Percentiles rank a stretch among this genome's conserved stretches.
Evolutionary conservation across 2,329 filamentous ascomycete genomes (phyloP).

Genomic region (Aureobasidium sp.): DNA sequence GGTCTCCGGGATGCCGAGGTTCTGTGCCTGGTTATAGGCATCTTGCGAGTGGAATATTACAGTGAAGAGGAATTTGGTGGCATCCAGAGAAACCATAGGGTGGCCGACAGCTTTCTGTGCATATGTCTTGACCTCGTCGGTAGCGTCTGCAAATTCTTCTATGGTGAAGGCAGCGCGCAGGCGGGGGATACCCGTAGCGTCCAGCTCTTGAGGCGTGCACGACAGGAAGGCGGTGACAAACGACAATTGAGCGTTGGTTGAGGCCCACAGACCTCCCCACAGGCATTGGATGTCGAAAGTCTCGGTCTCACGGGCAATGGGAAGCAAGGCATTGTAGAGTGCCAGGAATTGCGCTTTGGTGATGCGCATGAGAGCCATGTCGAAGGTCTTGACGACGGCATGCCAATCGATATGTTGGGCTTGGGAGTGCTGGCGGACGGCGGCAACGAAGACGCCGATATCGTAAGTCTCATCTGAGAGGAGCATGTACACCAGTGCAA

Average conservation of each 20-base stretch:
- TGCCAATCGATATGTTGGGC: slow-evolving; percentile 56
- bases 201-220: slow-evolving; percentile 65
- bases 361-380: slow-evolving; percentile 68
- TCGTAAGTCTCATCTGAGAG: slow-evolving; percentile 58
- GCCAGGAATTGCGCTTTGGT: slow-evolving; percentile 73
- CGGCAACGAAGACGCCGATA: slow-evolving; percentile 59
- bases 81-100: slow-evolving; percentile 80
- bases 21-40: slow-evolving; percentile 49
- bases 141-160: slow-evolving; percentile 55
- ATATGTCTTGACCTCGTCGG: slow-evolving; percentile 52
- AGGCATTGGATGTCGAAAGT: slow-evolving; percentile 77
- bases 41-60: slow-evolving; percentile 54
- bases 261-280: slow-evolving; percentile 76
- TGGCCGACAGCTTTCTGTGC: slow-evolving; percentile 68
- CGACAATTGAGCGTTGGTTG: slow-evolving; percentile 83
- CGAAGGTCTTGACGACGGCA: slow-evolving; percentile 70
- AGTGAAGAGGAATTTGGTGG: slow-evolving; percentile 61
- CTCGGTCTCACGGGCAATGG: slow-evolving; percentile 56
- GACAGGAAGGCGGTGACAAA: slow-evolving; percentile 85
- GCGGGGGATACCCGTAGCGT: slow-evolving; percentile 76
- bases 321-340: slow-evolving; percentile 71
- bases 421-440: slow-evolving; percentile 48
- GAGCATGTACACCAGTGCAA: slow-evolving; percentile 65
- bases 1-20: slow-evolving; percentile 52
- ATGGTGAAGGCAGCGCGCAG: slow-evolving; percentile 69